Base-by-base conservation (phyloP, 805 yeast species). In the Jamesozyma hellenica region DNA sequence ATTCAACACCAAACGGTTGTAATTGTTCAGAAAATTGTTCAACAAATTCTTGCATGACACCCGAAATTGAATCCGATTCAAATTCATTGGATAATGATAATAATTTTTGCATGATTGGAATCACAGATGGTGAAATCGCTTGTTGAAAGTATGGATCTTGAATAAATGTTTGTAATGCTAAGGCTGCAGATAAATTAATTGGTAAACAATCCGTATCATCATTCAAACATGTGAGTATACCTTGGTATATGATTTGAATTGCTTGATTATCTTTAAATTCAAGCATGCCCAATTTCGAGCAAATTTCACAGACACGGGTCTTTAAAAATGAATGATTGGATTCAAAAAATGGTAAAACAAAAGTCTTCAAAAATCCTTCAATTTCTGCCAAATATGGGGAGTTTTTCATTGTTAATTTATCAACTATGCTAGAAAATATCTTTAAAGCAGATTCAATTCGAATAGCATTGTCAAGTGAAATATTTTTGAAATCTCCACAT, bases 1-100 rank as follows among this genome's bases (percentile, higher is more conserved):
- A 61, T 42, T 81, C 80, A n/a, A 76, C 68, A 29, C 94, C 90
- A 59, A 84, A 90, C 14, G 98, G 97, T 44, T 87, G 92, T 49
- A 90, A 68, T 60, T 90, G 94, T 47, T 79, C 83, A 4, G 94
- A 72, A 61, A 82, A 92, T 42, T 74, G 76, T 55, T 88, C 96
- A 25, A 90, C 96, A 56, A 92, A 81, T 52, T 88, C 96, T 66
- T 90, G 97, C 81, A 90, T 86, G 6, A 90, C 95, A 18, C 81
- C 82, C 17, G 94, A 77, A 23, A 92, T 72, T 2, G 87, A 74
- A 55, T 92, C 98, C 42, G 82, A 77, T 52, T 90, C 98, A 47
- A 88, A 76, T 42, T 79, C 78, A 53, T 84, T 80, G 4, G 94
- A 79, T 34, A 90, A 63, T 9, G 71, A 73, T 47, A 90, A 66